phyloP scores from a whole-genome alignment of 2,329 filamentous ascomycete species.

The Stromatinia cepivora region DNA sequence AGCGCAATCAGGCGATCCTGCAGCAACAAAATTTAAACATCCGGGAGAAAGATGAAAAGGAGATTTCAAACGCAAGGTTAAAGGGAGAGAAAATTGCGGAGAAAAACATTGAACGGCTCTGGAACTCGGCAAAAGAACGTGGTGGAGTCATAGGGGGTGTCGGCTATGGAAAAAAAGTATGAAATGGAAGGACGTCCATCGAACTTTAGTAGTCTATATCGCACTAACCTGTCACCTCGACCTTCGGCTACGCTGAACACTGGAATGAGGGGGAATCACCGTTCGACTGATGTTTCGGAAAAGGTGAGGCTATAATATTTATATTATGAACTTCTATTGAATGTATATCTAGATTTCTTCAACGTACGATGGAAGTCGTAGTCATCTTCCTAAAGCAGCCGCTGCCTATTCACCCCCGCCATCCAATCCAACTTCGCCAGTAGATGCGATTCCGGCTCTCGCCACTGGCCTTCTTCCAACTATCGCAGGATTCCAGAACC shows the following conservation, averaged over 20 bases:
- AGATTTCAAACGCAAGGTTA: not conserved
- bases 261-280: not conserved
- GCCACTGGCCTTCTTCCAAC: not conserved
- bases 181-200: not conserved
- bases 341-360: not conserved
- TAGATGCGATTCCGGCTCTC: not conserved
- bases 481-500: not conserved
- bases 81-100: conserved; percentile 7
- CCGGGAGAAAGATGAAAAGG: not conserved
- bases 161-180: not conserved
- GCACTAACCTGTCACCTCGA: not conserved
- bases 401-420: too few species aligned
- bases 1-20: not conserved
- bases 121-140: not conserved
- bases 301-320: not conserved
- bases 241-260: not conserved
- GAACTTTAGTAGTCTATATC: not conserved
- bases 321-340: not conserved
- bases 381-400: not conserved
- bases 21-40: not conserved
- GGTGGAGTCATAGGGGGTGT: not conserved
- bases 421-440: too few species aligned
- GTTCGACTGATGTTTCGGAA: not conserved
- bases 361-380: not conserved
- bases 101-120: not conserved